Base-by-base conservation (phyloP, 805 yeast species). In the Hanseniaspora occidentalis region DNA sequence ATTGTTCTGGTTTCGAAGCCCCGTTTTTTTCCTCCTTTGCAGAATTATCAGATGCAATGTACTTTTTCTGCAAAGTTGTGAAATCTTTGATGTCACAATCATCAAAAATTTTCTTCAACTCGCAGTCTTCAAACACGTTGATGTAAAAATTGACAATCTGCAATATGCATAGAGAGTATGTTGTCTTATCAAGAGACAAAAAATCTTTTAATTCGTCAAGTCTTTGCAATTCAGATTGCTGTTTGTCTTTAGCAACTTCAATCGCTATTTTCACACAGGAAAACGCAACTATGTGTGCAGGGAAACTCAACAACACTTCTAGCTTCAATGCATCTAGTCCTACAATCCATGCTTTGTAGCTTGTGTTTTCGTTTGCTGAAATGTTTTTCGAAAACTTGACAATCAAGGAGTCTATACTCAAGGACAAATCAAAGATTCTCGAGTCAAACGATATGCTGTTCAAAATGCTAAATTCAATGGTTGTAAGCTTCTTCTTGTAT, bases 391-490 rank as follows among this genome's bases (percentile, higher is more conserved):
- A 17, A 19, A 33, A 33, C 22, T 33, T 33, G 24, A 33, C 14
- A 33, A 33, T 18, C 6, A 18, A 17, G n/a, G 4, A 11, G 23
- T 20, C 36, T 33, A 33, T 33, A 10, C 33, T 29, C 18, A 29
- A 14, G 16, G 11, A 13, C n/a, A 33, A 11, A 33, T 33, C 23
- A 33, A 75, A 75, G 34, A 73, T 68, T 48, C 94, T 68, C 51
- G 84, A 84, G 56, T 86, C 95, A 53, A 86, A 88, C 18, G 80
- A 74, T 47, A 81, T 71, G 1, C 83, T 69, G 52, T 86, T 95
- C 47, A 88, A 63, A 38, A 86, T 64, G 52, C 75, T 77, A 48
- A 78, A 76, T 56, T 86, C 96, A 27, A 79, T 50, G 14, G 64
- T 64, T 49, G 84, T 60, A 2, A 83, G 63, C 31, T 68, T 65